Conservation (phyloP, 179 eudicot genomes). For the Spinacia oleracea region DNA sequence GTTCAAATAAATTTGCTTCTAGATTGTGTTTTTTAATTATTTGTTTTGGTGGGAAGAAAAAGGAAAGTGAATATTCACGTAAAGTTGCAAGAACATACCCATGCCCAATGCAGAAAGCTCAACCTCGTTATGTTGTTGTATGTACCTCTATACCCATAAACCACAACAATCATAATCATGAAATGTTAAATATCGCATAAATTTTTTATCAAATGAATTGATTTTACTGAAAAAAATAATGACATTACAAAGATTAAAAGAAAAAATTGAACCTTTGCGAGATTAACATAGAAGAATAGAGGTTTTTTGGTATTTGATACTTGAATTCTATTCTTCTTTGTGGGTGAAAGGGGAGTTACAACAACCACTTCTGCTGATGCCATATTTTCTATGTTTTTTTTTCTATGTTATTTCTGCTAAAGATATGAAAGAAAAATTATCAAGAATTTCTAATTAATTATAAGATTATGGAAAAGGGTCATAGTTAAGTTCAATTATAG, state of each 20-base stretch:
- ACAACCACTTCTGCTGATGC: conserved; percentile 29
- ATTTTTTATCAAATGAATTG: too few relatives aligned
- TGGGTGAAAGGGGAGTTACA: conserved; percentile 20
- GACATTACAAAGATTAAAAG: neutral
- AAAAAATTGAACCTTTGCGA: conserved; percentile 26
- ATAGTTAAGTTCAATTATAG: neutral
- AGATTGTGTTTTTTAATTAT: too few relatives aligned
- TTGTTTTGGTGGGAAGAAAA: neutral
- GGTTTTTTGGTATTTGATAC: conserved; percentile 41
- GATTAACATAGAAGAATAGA: conserved; percentile 38
- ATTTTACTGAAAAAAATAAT: too few relatives aligned
- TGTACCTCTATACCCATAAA: conserved; percentile 36
- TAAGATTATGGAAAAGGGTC: neutral
- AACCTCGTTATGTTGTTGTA: conserved; percentile 44
- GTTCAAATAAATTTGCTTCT: too few relatives aligned
- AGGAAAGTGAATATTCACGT: neutral
- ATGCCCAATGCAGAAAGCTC: conserved; percentile 57
- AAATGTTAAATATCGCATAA: too few relatives aligned
- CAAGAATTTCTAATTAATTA: conserved; percentile 9
- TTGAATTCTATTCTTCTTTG: conserved; percentile 38
- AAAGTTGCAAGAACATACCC: conserved; percentile 34
- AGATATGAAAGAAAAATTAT: neutral
- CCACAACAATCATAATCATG: neutral
- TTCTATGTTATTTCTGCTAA: neutral
- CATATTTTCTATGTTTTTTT: conserved; percentile 10